Percentiles rank a stretch among this genome's conserved stretches.
Conservation (phyloP, 108 stramenopile genomes). For the Fistulifera solaris region DNA sequence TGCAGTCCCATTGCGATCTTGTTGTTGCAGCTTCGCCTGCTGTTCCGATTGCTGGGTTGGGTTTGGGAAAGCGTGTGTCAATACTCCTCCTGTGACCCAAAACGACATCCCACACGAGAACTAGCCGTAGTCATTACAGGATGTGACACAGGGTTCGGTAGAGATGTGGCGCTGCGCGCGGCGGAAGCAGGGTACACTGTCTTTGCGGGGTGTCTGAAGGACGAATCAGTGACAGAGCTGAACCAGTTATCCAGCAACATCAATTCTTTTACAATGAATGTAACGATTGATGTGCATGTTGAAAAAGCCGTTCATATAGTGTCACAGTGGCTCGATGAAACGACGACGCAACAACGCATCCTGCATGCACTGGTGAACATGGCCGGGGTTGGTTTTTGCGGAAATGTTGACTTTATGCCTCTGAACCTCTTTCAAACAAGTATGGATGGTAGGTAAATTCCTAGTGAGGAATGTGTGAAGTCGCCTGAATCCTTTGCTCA, state of each 20-base stretch:
- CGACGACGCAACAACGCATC: conserved; percentile 9
- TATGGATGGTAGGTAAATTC: conserved; percentile 24
- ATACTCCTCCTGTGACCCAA: neutral
- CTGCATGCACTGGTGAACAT: conserved; percentile 47
- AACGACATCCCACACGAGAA: conserved; percentile 5
- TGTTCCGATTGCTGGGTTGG: neutral
- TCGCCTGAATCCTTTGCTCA: neutral
- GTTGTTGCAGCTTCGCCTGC: neutral
- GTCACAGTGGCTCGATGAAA: conserved; percentile 13
- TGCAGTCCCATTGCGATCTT: conserved; percentile 10
- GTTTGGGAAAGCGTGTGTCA: neutral
- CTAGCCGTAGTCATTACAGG: conserved; percentile 47
- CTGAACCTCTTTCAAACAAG: conserved; percentile 19
- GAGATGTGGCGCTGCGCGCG: conserved; percentile 21
- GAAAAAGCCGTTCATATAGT: conserved; percentile 10
- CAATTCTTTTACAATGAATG: conserved; percentile 23
- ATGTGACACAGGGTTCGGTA: conserved; percentile 61
- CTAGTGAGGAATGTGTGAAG: too few species aligned
- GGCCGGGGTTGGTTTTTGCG: conserved; percentile 34
- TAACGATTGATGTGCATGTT: conserved; percentile 25
- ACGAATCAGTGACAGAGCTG: conserved; percentile 15
- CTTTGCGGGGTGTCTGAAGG: conserved; percentile 34
- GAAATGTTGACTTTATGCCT: conserved; percentile 32
- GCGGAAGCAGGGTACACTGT: conserved; percentile 30
- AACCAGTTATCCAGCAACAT: neutral